A percentile compares a stretch with the other conserved stretches of the same genome.
These are phyloP conservation scores for Alternaria tenuissima DNA, from an alignment of 2,329 filamentous ascomycete genomes.

Conservation along the genomic window DNA sequence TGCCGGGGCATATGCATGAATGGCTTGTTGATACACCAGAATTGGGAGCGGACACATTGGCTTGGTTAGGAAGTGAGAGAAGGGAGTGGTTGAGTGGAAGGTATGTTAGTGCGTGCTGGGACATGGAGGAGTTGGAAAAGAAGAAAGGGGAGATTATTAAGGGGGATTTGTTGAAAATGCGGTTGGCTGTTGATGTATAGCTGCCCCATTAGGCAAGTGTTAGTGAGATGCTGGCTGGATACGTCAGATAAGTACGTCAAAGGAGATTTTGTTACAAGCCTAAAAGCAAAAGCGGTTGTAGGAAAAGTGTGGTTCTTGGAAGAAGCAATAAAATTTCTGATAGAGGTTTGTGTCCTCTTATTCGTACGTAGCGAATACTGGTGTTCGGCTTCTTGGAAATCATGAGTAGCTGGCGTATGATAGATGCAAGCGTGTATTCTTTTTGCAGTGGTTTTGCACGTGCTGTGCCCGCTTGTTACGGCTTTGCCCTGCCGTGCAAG, in stretches of 20 bases:
- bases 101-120: constrained; percentile 39
- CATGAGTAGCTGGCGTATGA: not conserved
- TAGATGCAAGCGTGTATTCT: not conserved
- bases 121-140: constrained; percentile 38
- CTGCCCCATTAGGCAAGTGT: not conserved
- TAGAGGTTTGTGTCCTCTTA: not conserved
- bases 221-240: not conserved
- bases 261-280: not conserved
- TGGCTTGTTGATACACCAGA: constrained; percentile 32
- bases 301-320: not conserved
- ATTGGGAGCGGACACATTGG: constrained; percentile 35
- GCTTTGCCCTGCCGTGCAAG: not conserved
- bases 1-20: constrained; percentile 19
- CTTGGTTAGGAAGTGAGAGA: constrained; percentile 38
- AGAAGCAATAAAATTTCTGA: not conserved
- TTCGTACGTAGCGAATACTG: not conserved
- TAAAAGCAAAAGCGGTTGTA: not conserved
- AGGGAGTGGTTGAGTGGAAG: constrained; percentile 38
- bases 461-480: not conserved
- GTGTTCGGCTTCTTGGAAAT: not conserved
- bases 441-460: not conserved
- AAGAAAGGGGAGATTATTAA: constrained; percentile 24
- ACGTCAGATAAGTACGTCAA: not conserved
- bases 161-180: constrained; percentile 26
- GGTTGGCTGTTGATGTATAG: constrained; percentile 20